Evolutionary conservation across 441 rosid species (phyloP), one percentile per base, ranked within the genome.

Genomic region (Populus hybrid): DNA sequence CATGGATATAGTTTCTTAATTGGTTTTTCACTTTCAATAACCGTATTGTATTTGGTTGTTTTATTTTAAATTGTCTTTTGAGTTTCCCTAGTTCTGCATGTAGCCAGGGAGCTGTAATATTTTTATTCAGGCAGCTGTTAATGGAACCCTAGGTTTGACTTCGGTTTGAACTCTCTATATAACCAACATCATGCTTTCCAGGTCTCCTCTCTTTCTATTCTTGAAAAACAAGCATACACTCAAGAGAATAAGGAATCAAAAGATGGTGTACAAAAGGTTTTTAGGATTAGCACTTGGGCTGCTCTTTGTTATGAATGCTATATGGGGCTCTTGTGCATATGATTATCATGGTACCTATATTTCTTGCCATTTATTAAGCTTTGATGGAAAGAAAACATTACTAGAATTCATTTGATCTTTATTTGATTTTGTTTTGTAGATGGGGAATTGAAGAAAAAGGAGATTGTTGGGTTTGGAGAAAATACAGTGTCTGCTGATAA

Each of bases 101-200:
- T 70, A 61, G 30, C 66, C 71, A 81, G 76, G 79, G 61, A 53
- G 67, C 40, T 81, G 64, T 83, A 85, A 80, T 74, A 75, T 81
- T 50, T 73, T 32, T 2, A 78, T 34, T 9, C 10, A 26, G 61
- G 57, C 21, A 70, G 70, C 66, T 78, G 81, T 74, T 50, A 28
- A 28, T 28, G 78, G 75, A 86, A 81, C 88, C 88, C 87, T 83
- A 85, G 83, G 82, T 83, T 85, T 86, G 86, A 83, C 89, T 83
- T 66, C 75, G 74, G 79, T 84, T 82, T 86, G 82, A 80, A 84
- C 71, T 71, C 79, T 83, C 85, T 88, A 86, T 85, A 86, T 79
- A 85, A 73, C 65, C 76, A 77, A 21, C 77, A 21, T 36, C 66
- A 63, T 2, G 34, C 40, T 68, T 70, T 46, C 61, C 71, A 50